Base-by-base conservation (phyloP, 1,284 basidiomycete genomes). In the Malassezia brasiliensis region DNA sequence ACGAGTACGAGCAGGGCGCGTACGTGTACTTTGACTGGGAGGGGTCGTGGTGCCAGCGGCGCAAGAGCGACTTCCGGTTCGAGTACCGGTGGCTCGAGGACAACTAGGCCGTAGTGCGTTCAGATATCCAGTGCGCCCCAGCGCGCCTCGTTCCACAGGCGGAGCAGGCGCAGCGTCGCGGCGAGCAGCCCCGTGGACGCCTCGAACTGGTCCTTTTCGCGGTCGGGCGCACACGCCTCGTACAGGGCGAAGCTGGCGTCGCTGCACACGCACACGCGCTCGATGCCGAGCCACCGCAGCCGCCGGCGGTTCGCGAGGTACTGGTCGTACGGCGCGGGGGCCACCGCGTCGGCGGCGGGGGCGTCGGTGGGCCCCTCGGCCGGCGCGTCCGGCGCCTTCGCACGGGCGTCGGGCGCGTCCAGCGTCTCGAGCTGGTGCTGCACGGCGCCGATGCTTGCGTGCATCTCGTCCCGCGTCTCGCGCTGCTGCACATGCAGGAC, bases 1-100 rank as follows among this genome's bases (percentile, higher is more conserved):
- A 96, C 70, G 94, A 98, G 77, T 99, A 96, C 75, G 94, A 99
- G 77, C 90, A 98, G 78, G 94, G 94, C 15, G 90, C 93, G 1
- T 78, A 78, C 32, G 67, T 74, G 36, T 76, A 74, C 62, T 74
- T 75, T 62, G 74, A 75, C 53, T 75, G 72, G 69, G 74, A 74
- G 53, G 72, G 71, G 5, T 68, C 67, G 7, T 96, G 93, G 94
- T 94, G 90, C 77, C 90, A 96, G 76, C 82, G 93, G 69, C 90
- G 91, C 79, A 98, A 98, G 82, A 86, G 85, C 75, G 91, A 96
- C 77, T 98, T 98, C 81, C 83, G 89, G 36, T 96, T 72, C 63
- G 69, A 72, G 61, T 72, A 72, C 52, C 65, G 66, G n/a, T 74
- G 67, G 66, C 59, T 74, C 38, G 70, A 72, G 39, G 68, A 70